Evolutionary conservation across 2,329 filamentous ascomycete genomes (phyloP), one percentile per base, ranked within the genome.

Genomic region (Penicillium oxalicum): DNA sequence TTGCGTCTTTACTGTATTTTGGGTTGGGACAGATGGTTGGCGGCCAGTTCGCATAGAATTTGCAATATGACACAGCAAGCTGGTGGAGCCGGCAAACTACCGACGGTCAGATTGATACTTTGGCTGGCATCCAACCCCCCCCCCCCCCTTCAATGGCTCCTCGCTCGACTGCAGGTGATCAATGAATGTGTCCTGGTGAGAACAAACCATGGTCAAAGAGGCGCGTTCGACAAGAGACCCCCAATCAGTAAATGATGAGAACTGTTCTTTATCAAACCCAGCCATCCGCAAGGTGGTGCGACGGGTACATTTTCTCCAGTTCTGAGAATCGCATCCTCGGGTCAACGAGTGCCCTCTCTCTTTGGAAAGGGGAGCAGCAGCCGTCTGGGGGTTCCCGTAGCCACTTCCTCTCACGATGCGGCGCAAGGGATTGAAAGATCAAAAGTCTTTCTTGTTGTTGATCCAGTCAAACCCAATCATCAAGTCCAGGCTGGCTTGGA

Each of bases 21-120:
- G 46, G 48, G 49, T 47, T 40, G 38, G 32, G 45, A 40, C 11
- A 29, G 40, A 24, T 34, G 41, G 41, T 35, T 35, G 41, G 41
- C 41, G 33, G 32, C 33, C 34, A 18, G n/a, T 6, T 24, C 6
- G 25, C 25, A 44, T 13, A 5, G 41, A 32, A 42, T 39, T 41
- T 40, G 32, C 40, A 55, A 55, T 55, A 57, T 57, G 55, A 57
- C 49, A 57, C 55, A 50, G 50, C 54, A 52, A 48, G 18, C 29
- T 50, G 40, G 49, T 49, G 46, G 35, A 40, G 50, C 50, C 52
- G 45, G 44, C 51, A 52, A 56, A 52, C 40, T 41, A 52, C 49
- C 49, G 29, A 32, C 29, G 7, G 29, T 2, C 29, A 32, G 29
- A 32, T 5, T 32, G 8, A 3, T 32, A 5, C 29, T 32, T 11